Evolutionary conservation across 805 yeast species (phyloP), one percentile per base, ranked within the genome.

Genomic region (Saccharomyces eubayanus): DNA sequence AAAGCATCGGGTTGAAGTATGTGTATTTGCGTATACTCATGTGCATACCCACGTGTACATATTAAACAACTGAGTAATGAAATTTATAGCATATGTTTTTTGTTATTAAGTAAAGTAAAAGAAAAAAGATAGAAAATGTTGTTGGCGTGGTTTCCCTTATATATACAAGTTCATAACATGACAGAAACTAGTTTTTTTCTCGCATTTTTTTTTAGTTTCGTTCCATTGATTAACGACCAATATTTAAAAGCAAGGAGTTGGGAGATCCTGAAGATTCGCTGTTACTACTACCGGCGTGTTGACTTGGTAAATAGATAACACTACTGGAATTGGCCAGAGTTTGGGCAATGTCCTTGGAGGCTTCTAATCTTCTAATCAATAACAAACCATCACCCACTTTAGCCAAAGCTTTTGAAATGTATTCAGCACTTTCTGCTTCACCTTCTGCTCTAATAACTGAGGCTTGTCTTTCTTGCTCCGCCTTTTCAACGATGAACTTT

Each of bases 381-480:
- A 94, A 77, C 62, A 94, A 78, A 61, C 98, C 98, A 67, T 94
- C 98, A 70, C 99, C 99, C 27, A 95, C 90, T 75, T 90, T 91
- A 52, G 85, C 82, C 60, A 94, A 80, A 4, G 98, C 97, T 72
- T 84, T 88, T 36, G 97, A 89, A 58, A 94, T 94, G 57, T 84
- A 84, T 56, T 94, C 98, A 3, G 99, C 99, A 55, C 96, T 89
- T 72, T 94, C 98, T 50, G 99, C 99, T 75, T 94, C 99, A 74
- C 98, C 99, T 74, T 94, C 99, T 29, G 99, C 99, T 65, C 98
- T 83, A 61, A 94, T 91, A 64, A 94, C 89, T 49, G 88, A 77
- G 1, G 98, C 99, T 71, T 87, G 91, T 69, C 96, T 83, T 72
- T 92, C 98, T 75, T 94, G 99, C 72, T 94, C 97, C 8, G 98